Percentiles rank a stretch among this genome's conserved stretches.
Conservation (phyloP, 345 rosid genomes). For the Pistacia vera region DNA sequence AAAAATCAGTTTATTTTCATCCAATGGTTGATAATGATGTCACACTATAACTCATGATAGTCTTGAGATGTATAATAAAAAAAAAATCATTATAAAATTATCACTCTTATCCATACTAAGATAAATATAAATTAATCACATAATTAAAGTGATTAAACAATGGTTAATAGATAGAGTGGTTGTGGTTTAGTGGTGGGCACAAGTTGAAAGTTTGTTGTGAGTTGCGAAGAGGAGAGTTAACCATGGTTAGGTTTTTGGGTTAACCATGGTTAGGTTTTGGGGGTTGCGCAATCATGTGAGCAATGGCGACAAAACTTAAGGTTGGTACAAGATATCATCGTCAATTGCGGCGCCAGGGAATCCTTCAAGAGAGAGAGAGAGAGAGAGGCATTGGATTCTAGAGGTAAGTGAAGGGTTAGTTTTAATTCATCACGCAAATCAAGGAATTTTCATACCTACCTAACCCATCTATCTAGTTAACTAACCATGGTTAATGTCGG, state of each 20-base stretch:
- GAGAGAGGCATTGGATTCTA: constrained; percentile 17
- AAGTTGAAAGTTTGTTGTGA: constrained; percentile 1
- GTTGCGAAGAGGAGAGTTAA: neutral
- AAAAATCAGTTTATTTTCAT: neutral
- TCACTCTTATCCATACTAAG: constrained; percentile 3
- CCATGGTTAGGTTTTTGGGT: constrained; percentile 4
- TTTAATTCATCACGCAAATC: constrained; percentile 15
- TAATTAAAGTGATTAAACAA: no score
- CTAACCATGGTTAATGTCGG: constrained; percentile 4
- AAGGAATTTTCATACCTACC: neutral
- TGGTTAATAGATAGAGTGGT: neutral
- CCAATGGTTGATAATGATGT: neutral
- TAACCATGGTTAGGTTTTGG: constrained; percentile 10
- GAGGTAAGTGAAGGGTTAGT: constrained; percentile 2
- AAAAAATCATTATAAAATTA: neutral
- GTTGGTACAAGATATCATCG: constrained; percentile 26
- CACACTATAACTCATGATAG: neutral
- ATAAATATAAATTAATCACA: no score
- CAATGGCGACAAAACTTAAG: constrained; percentile 19
- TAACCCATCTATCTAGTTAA: neutral
- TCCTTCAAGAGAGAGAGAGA: no score
- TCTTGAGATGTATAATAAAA: neutral
- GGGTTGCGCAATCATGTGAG: constrained; percentile 25
- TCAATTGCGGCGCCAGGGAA: constrained; percentile 38
- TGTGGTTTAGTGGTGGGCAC: neutral